phyloP scores from a whole-genome alignment of 2,329 filamentous ascomycete species.

The Phyllosticta paracitricarpa region DNA sequence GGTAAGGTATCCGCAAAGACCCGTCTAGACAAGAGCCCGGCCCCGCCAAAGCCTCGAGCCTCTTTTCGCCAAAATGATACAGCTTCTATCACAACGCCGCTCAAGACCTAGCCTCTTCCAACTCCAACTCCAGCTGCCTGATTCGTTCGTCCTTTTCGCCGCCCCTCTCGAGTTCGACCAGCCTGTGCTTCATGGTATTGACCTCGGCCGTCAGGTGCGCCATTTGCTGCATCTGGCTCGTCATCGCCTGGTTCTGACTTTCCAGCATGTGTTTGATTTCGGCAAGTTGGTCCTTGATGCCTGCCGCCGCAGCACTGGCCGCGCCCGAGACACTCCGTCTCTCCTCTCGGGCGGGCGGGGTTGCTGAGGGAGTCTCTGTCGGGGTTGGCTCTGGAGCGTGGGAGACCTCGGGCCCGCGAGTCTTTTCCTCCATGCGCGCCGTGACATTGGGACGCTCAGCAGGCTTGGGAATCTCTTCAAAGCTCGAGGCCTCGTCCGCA shows the following conservation, averaged over 20 bases:
- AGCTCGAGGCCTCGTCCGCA: slow-evolving; percentile 64
- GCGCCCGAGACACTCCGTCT: slow-evolving; percentile 27
- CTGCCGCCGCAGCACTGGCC: slow-evolving; percentile 37
- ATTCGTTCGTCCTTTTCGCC: slow-evolving; percentile 32
- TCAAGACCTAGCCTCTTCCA: slow-evolving; percentile 23
- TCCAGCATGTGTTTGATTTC: slow-evolving; percentile 72
- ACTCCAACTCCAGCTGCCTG: slow-evolving; percentile 29
- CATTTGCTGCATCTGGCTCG: slow-evolving; percentile 68
- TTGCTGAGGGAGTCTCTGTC: slow-evolving; percentile 1
- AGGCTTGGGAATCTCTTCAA: slow-evolving; percentile 76
- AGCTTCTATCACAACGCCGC: neutral
- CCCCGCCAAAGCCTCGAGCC: neutral
- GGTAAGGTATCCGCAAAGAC: neutral
- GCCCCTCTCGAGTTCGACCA: slow-evolving; percentile 38
- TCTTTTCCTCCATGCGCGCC: slow-evolving; percentile 31
- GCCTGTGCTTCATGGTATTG: slow-evolving; percentile 60
- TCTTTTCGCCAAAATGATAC: neutral
- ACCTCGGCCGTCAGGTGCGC: slow-evolving; percentile 60
- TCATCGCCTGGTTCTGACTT: slow-evolving; percentile 67
- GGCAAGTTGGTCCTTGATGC: slow-evolving; percentile 55
- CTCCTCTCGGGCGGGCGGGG: slow-evolving; percentile 9
- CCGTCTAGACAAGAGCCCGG: neutral
- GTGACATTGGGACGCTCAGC: slow-evolving; percentile 46
- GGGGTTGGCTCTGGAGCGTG: slow-evolving; percentile 15
- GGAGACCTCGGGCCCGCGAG: slow-evolving; percentile 21